Evolutionary conservation across 768 basidiomycete genomes (phyloP), one percentile per base, ranked within the genome.

Genomic region (Boletus rufocinnamomeus): DNA sequence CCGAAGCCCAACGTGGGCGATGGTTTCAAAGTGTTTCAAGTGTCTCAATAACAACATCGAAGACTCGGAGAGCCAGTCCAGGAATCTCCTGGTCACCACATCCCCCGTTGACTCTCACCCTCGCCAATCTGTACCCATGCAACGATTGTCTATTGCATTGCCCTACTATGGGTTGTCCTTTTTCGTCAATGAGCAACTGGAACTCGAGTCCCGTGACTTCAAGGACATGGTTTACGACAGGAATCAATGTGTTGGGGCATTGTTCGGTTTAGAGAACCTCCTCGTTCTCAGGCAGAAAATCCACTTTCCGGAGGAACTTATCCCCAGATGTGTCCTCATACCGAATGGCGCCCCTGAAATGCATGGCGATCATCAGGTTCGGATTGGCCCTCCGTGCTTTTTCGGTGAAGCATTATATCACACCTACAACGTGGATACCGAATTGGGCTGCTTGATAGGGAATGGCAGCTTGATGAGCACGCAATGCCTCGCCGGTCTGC

Each of bases 141-240:
- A 6, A 19, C 51, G 19, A 28, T 48, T n/a, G 2, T 63, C 52
- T 8, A 60, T 77, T 37, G 54, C 69, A 17, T 63, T 82, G 9
- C 77, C 76, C 34, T 70, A 71, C 2, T 75, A 72, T 38, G 60
- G 69, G 3, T 58, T 82, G 16, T 64, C 70, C 2, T 82, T 82
- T 50, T 71, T 74, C 44, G 41, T 77, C 25, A 71, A 72, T 16
- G 11, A 27, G 0, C 4, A 58, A 23, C n/a, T n/a, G n/a, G 58
- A 67, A 9, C 62, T 82, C 7, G 72, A 80, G 56, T 79, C 74
- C 28, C 57, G 52, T 13, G 77, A 78, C 50, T 66, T 77, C 47
- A 71, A 69, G 8, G 66, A 66, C 21, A 79, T 77, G 70, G 63
- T 76, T 17, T 64, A 80, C 8, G 77, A 80, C 40, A 9, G 52